Evolutionary conservation across 1,284 basidiomycete genomes (phyloP).

Genomic region (Kwoniella shivajii): DNA sequence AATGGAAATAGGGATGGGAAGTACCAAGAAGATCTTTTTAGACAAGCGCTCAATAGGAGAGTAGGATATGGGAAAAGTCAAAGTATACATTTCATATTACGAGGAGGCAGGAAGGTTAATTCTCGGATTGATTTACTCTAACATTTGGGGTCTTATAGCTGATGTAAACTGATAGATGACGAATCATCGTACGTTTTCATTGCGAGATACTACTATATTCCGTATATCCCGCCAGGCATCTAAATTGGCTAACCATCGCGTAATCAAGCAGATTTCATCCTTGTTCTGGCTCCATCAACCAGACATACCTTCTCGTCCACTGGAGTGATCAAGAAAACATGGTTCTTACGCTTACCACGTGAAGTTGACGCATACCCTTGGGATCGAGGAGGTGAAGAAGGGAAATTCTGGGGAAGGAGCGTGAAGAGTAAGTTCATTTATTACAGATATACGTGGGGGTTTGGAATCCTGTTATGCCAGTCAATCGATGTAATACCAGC

Average conservation of each 20-base stretch:
- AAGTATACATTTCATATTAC: conserved; percentile 39
- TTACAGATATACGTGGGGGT: neutral
- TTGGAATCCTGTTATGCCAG: neutral
- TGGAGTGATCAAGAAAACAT: conserved; percentile 35
- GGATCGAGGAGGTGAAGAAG: conserved; percentile 43
- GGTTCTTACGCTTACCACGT: conserved; percentile 38
- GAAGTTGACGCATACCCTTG: conserved; percentile 32
- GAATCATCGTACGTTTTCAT: conserved; percentile 28
- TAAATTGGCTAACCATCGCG: neutral
- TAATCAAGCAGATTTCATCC: conserved; percentile 30
- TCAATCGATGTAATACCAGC: neutral
- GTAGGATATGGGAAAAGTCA: conserved; percentile 21
- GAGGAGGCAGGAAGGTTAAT: conserved; percentile 37
- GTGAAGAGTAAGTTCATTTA: conserved; percentile 43
- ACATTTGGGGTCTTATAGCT: neutral
- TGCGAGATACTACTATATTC: neutral
- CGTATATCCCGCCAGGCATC: neutral
- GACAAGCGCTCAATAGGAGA: conserved; percentile 19
- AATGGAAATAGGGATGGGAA: conserved; percentile 20
- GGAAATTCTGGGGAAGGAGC: conserved; percentile 33
- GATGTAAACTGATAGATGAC: conserved; percentile 22
- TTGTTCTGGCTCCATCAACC: conserved; percentile 22
- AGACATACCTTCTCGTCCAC: conserved; percentile 13
- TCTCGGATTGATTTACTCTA: neutral
- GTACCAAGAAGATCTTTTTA: conserved; percentile 36